These are phyloP conservation scores for Phlebopus sp. DNA, from an alignment of 1,284 basidiomycete species.

Conservation along the genomic window DNA sequence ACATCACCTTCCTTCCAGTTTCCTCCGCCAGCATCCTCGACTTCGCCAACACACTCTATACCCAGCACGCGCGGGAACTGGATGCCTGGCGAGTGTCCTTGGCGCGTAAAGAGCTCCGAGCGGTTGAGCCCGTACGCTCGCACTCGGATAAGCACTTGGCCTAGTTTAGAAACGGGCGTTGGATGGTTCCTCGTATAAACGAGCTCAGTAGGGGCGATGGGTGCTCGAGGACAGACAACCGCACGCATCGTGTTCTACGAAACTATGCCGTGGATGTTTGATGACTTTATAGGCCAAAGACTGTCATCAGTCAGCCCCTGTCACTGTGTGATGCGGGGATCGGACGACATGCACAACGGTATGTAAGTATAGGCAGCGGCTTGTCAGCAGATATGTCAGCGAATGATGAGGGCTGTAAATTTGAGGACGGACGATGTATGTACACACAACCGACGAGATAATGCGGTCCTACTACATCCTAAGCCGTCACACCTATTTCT, in stretches of 20 bases:
- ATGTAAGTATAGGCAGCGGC: no score
- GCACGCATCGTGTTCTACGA: conserved; percentile 12
- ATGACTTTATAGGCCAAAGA: no score
- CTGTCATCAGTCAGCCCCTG: no score
- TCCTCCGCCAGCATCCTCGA: conserved; percentile 22
- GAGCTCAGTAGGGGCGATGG: conserved; percentile 18
- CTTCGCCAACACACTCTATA: conserved; percentile 26
- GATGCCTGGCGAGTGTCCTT: conserved; percentile 22
- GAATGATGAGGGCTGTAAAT: no score
- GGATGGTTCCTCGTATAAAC: conserved; percentile 19
- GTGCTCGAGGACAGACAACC: conserved; percentile 22
- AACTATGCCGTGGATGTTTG: no score
- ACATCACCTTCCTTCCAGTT: conserved; percentile 23
- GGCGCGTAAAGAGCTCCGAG: conserved; percentile 28
- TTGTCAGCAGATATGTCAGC: no score
- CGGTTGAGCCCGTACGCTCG: conserved; percentile 23
- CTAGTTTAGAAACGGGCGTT: conserved; percentile 18
- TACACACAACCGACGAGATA: neutral
- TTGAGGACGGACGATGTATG: no score
- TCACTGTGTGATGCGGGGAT: no score
- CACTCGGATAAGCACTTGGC: conserved; percentile 24
- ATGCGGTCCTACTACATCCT: no score
- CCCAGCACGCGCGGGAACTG: conserved; percentile 22
- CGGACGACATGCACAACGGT: no score
- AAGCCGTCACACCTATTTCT: conserved; percentile 36